Evolutionary conservation across 2,329 filamentous ascomycete genomes (phyloP), one percentile per base, ranked within the genome.

Genomic region (Raffaelea albimanens): DNA sequence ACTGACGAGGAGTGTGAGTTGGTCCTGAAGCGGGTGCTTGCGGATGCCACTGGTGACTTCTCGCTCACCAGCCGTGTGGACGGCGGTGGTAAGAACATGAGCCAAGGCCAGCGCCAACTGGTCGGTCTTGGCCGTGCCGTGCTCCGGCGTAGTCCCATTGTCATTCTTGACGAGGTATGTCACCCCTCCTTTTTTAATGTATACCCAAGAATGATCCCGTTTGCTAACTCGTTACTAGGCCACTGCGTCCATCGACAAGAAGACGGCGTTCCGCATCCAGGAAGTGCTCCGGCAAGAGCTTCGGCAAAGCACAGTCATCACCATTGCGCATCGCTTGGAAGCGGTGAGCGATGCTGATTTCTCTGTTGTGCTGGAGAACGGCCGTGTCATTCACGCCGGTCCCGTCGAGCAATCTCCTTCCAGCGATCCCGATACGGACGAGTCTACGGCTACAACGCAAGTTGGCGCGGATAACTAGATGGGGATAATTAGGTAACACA

Each of bases 311-410:
- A 83, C 80, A 0, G 77, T 83, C 2, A 78, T 83, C 39, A 81
- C 79, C 0, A 82, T 83, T 58, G 79, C 80, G n/a, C 80, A 83
- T 59, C 69, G 79, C 2, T 63, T 82, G 1, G 76, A 82, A 59
- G 80, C 80, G 0, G 80, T 84, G 10, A 67, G 69, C 52, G 74
- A 78, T 50, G 76, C 76, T 1, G 69, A 72, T 44, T 81, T 71
- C 57, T 75, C 71, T 47, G 59, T 81, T 43, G 62, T 75, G 25
- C 56, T 81, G 42, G 74, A 80, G 31, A 63, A 63, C 14, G 77
- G 77, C 2, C 59, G 61, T 16, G 69, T 81, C 0, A 62, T 78
- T 1, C 47, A 52, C 10, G 54, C 54, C 2, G 51, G 25, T 4
- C 51, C 48, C 1, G 44, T 50, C 22, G 23, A 29, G 18, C 31